Conservation (phyloP, 176 grass and related monocot genomes). For the Zoysia japonica region DNA sequence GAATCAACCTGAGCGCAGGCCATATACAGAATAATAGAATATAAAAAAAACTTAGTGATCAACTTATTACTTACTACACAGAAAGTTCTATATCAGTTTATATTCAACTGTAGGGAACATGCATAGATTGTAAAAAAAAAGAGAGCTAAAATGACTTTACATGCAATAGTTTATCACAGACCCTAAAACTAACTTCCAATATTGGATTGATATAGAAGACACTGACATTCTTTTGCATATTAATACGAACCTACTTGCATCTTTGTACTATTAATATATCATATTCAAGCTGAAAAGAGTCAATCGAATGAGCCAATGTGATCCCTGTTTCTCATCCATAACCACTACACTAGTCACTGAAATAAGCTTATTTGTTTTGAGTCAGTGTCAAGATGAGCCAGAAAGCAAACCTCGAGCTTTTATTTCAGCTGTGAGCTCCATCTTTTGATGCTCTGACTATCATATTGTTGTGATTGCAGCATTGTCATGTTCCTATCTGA, state of each 20-base stretch:
- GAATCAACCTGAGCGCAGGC: not conserved
- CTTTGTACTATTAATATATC: not conserved
- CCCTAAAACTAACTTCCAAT: not conserved
- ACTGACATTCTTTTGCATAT: not conserved
- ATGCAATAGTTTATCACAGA: not conserved
- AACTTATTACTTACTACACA: not conserved
- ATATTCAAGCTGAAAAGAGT: not conserved
- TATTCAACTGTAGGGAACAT: not conserved
- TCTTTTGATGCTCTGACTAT: conserved; percentile 49
- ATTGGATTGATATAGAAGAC: not conserved
- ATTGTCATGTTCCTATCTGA: conserved; percentile 86
- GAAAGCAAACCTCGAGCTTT: conserved; percentile 13
- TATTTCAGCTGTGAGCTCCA: not conserved
- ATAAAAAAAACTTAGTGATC: not conserved
- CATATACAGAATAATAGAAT: not conserved
- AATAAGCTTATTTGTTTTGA: not conserved
- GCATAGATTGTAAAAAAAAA: not conserved
- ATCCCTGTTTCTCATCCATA: not conserved
- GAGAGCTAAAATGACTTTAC: not conserved
- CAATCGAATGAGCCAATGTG: not conserved
- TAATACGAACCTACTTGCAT: not conserved
- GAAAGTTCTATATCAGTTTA: not conserved
- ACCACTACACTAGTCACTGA: not conserved
- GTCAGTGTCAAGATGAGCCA: not conserved
- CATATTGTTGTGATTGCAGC: conserved; percentile 52